Evolutionary conservation across 2,329 filamentous ascomycete genomes (phyloP).

Genomic region (Emmonsiellopsis sp.): DNA sequence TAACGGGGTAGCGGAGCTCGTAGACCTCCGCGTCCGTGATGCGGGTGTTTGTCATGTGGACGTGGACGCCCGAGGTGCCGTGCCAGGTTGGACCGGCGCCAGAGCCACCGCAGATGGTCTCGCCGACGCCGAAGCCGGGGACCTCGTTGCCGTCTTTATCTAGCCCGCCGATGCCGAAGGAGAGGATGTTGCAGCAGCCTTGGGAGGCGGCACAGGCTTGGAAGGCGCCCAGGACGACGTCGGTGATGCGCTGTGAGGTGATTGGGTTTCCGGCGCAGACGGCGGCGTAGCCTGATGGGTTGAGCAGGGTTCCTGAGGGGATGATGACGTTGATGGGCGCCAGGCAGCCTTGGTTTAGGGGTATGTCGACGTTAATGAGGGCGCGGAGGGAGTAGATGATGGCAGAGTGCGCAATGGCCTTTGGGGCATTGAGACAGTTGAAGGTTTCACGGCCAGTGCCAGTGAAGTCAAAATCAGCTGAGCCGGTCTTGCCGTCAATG

Average conservation of each 20-base stretch:
- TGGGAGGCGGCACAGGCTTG: slow-evolving; percentile 68
- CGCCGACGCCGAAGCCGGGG: slow-evolving; percentile 77
- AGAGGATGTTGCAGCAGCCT: slow-evolving; percentile 77
- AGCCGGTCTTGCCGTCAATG: slow-evolving; percentile 64
- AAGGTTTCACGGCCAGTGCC: slow-evolving; percentile 75
- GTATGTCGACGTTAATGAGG: slow-evolving; percentile 72
- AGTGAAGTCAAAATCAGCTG: slow-evolving; percentile 68
- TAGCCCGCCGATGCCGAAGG: slow-evolving; percentile 71
- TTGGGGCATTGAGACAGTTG: slow-evolving; percentile 70
- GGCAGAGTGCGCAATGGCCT: slow-evolving; percentile 72
- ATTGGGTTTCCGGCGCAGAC: slow-evolving; percentile 79
- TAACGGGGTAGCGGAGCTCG: slow-evolving; percentile 67
- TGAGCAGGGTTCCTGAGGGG: slow-evolving; percentile 62
- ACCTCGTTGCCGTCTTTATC: slow-evolving; percentile 46
- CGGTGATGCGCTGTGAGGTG: slow-evolving; percentile 70
- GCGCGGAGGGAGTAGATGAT: slow-evolving; percentile 81
- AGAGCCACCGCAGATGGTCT: slow-evolving; percentile 74
- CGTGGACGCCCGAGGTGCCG: slow-evolving; percentile 67
- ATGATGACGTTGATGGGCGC: slow-evolving; percentile 67
- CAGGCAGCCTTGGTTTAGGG: slow-evolving; percentile 77
- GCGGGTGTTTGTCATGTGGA: slow-evolving; percentile 79
- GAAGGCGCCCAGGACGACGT: slow-evolving; percentile 75
- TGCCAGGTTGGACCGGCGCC: slow-evolving; percentile 67
- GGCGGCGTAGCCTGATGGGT: slow-evolving; percentile 65
- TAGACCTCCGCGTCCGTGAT: slow-evolving; percentile 78